These are phyloP conservation scores for Exophiala bonariae DNA, from an alignment of 2,329 filamentous ascomycete genomes.

Conservation along the genomic window DNA sequence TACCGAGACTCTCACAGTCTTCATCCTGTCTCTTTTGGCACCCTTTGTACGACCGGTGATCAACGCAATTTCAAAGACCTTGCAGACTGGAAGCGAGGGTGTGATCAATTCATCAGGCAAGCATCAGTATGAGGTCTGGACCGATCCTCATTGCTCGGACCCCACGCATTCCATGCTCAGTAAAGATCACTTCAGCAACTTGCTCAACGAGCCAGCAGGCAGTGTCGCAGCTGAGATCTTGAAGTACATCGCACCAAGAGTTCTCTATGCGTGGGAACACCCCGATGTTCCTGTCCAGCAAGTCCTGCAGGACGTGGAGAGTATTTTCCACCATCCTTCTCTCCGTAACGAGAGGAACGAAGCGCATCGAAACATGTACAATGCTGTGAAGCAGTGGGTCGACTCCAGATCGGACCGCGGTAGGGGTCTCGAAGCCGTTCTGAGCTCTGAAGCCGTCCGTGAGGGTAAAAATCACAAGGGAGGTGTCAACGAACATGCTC, in stretches of 20 bases:
- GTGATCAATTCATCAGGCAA: constrained; percentile 68
- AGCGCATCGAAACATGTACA: constrained; percentile 86
- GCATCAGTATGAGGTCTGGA: constrained; percentile 79
- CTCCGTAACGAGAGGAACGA: constrained; percentile 73
- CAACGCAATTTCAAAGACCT: constrained; percentile 74
- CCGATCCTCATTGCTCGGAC: constrained; percentile 70
- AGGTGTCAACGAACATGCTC: constrained; percentile 26
- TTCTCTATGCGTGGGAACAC: constrained; percentile 93
- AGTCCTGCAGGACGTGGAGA: constrained; percentile 76
- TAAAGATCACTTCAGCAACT: constrained; percentile 81
- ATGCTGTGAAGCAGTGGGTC: constrained; percentile 79
- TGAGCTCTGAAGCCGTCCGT: constrained; percentile 81
- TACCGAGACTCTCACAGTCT: constrained; percentile 86
- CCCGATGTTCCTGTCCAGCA: constrained; percentile 78
- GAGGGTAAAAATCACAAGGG: constrained; percentile 74
- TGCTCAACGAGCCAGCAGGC: constrained; percentile 75
- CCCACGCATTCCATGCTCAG: constrained; percentile 81
- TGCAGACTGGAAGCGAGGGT: constrained; percentile 81
- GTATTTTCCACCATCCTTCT: constrained; percentile 88
- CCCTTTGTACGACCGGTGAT: constrained; percentile 94
- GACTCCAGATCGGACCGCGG: constrained; percentile 67
- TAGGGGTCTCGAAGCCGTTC: constrained; percentile 68
- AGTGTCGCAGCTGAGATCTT: constrained; percentile 72
- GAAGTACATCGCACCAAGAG: constrained; percentile 81
- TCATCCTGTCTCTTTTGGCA: constrained; percentile 84